These are phyloP conservation scores for Rhododendron ovatum DNA, from an alignment of 148 eudicot species.

Conservation along the genomic window DNA sequence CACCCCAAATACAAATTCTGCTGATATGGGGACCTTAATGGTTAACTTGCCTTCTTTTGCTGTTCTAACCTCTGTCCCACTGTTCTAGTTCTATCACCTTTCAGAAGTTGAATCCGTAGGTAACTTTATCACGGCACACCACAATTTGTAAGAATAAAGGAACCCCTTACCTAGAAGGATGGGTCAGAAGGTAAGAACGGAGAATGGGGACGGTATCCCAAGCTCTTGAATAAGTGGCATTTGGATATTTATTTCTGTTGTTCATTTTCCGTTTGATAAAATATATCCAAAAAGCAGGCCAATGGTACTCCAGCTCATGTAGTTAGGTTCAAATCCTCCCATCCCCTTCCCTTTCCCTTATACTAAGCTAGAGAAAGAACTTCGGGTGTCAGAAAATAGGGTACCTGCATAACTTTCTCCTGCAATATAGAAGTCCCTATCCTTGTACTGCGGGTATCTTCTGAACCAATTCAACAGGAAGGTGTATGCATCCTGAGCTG, in stretches of 20 bases:
- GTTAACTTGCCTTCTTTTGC: neutral
- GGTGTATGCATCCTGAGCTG: slow-evolving; percentile 30
- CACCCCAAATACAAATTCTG: neutral
- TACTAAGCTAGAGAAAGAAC: neutral
- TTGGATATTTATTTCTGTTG: neutral
- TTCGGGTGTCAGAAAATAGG: neutral
- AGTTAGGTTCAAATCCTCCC: neutral
- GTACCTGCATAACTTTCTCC: slow-evolving; percentile 47
- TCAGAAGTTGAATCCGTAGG: neutral
- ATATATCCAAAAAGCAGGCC: neutral
- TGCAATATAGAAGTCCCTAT: slow-evolving; percentile 28
- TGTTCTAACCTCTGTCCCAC: neutral
- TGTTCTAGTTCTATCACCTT: neutral
- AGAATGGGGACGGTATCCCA: neutral
- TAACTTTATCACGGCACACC: neutral
- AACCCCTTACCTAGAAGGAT: neutral
- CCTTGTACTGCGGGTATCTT: slow-evolving; percentile 39
- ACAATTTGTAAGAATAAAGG: neutral
- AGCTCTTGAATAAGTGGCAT: neutral
- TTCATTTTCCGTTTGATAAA: neutral
- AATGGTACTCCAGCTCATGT: neutral
- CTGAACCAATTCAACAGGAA: slow-evolving; percentile 33
- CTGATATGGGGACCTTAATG: neutral
- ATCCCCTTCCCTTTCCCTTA: neutral
- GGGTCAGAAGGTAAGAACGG: neutral